Evolutionary conservation across 495 filamentous ascomycete species (phyloP), one percentile per base, ranked within the genome.

Genomic region (Podospora fimiseda): DNA sequence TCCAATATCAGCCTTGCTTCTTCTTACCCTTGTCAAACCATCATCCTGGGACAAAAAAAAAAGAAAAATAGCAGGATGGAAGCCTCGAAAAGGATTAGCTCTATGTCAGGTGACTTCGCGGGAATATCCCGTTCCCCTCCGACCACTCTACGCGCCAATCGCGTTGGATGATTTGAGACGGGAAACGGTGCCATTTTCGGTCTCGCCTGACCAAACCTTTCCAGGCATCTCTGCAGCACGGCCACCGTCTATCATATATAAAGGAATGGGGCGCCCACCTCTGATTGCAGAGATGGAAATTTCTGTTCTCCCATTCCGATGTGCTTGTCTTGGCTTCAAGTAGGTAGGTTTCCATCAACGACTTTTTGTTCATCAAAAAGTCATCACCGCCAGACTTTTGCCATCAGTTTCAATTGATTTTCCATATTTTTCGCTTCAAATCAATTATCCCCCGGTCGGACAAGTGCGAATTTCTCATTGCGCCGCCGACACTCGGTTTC

Each of bases 161-260:
- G 60, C 64, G 64, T 50, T 56, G 43, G 53, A 63, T 58, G 24
- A 11, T 54, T 45, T 27, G 43, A 8, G 19, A 22, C 41, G 46
- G 23, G 40, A 48, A 30, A 49, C 41, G 38, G 27, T 61, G 59
- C 62, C 61, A 52, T 53, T 59, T 60, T 24, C 50, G 45, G 58
- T 38, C 51, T 19, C 43, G 42, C 39, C 43, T 53, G 51, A 49
- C 50, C 33, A 43, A 48, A 42, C 52, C 51, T 38, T 44, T 9
- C 59, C 59, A 67, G 64, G 64, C 61, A 67, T 58, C 61, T 55
- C 27, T 60, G 64, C 64, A 66, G 50, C 11, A 51, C 15, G 46
- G 43, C 50, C 44, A n/a, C 39, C 48, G 48, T 59, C 41, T 30
- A 47, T 41, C 62, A 66, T 60, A 67, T 62, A 64, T 57, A 30